Conservation (phyloP, 129 eudicot species). For the Ambrosia trifida region DNA sequence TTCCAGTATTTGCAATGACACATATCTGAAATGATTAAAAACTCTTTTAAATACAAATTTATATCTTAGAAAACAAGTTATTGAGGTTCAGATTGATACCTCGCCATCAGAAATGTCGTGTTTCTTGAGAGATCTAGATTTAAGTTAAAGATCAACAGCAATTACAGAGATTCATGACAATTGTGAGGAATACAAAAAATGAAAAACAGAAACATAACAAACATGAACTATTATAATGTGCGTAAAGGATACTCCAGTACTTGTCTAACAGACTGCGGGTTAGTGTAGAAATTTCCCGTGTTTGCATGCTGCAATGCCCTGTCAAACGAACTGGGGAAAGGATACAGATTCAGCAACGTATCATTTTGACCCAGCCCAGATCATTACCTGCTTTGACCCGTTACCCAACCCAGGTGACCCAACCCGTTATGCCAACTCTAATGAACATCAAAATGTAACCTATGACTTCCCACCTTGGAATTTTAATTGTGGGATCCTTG, state of each 20-base stretch:
- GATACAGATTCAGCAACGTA: not conserved
- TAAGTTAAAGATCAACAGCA: constrained; percentile 46
- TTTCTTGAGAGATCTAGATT: constrained; percentile 61
- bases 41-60: not conserved
- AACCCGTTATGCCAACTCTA: not conserved
- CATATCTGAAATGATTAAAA: constrained; percentile 56
- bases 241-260: constrained; percentile 74
- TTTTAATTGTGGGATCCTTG: constrained; percentile 74
- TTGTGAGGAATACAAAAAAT: not conserved
- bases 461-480: constrained; percentile 57
- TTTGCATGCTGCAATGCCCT: constrained; percentile 77
- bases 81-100: constrained; percentile 46
- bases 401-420: not conserved
- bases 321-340: constrained; percentile 68
- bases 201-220: not conserved
- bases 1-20: constrained; percentile 64
- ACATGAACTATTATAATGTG: not conserved
- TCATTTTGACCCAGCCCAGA: not conserved
- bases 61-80: not conserved
- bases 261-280: constrained; percentile 58
- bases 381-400: not conserved
- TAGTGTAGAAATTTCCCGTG: constrained; percentile 46
- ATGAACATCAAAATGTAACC: not conserved
- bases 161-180: not conserved
- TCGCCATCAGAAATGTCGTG: constrained; percentile 69